phyloP scores from a whole-genome alignment of 225 moss, liverwort and hornwort species.

The Sphagnum contortum region DNA sequence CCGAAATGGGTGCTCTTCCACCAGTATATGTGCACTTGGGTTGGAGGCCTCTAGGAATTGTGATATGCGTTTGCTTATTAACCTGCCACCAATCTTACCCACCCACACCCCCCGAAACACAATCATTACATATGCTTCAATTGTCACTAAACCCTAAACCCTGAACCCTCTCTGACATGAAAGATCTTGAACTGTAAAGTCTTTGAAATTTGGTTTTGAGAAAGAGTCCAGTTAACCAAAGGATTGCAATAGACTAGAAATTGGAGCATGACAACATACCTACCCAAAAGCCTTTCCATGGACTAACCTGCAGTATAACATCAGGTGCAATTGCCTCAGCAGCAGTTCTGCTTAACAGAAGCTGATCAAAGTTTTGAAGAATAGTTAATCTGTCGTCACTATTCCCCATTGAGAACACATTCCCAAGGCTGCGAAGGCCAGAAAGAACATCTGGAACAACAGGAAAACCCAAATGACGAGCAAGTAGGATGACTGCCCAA shows the following conservation, averaged over 20 bases:
- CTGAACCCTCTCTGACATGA: no score
- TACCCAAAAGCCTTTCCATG: no score
- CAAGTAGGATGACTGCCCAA: slow-evolving; percentile 90
- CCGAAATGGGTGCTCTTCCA: slow-evolving; percentile 85
- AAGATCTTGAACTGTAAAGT: no score
- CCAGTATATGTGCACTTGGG: slow-evolving; percentile 67
- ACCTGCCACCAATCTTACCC: slow-evolving; percentile 80
- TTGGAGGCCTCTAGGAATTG: slow-evolving; percentile 55
- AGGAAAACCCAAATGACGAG: slow-evolving; percentile 82
- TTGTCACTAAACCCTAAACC: no score
- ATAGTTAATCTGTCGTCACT: slow-evolving; percentile 36
- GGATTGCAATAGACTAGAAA: no score
- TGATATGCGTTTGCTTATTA: slow-evolving; percentile 80
- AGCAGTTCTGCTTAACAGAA: slow-evolving; percentile 61
- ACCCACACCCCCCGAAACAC: slow-evolving; percentile 4
- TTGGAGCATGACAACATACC: no score
- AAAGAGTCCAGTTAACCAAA: no score
- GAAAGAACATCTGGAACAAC: slow-evolving; percentile 87
- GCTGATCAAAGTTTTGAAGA: slow-evolving; percentile 91
- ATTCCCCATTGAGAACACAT: slow-evolving; percentile 23
- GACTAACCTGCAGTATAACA: slow-evolving; percentile 77
- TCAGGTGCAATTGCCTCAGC: slow-evolving; percentile 59
- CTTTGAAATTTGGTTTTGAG: no score
- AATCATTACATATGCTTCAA: no score
- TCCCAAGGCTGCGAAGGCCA: slow-evolving; percentile 66